Percentiles rank a stretch among this genome's conserved stretches.
Evolutionary conservation across 768 basidiomycete genomes (phyloP).

Genomic region (Daedaleopsis sinensis): DNA sequence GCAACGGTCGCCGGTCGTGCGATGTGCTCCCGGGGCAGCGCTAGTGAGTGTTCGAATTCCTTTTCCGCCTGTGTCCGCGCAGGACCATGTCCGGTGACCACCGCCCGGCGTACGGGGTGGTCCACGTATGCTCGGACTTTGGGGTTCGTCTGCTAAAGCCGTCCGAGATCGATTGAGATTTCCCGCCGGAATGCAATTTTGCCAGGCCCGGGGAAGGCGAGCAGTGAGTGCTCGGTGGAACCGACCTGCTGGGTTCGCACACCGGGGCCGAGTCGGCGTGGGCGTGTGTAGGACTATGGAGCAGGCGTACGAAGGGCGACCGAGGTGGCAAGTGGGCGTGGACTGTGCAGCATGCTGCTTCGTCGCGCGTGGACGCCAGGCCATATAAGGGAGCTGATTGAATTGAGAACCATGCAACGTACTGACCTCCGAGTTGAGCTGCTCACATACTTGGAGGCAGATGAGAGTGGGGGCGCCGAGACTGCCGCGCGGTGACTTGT

Average conservation of each 20-base stretch:
- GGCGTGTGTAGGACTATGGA: background rate
- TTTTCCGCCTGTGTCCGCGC: background rate
- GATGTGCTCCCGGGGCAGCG: background rate
- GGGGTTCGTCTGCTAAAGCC: background rate
- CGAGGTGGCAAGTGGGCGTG: background rate
- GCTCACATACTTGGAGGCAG: background rate
- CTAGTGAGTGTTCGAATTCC: background rate
- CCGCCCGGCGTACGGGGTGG: too few species aligned
- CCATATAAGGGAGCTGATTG: background rate
- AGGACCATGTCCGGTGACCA: background rate
- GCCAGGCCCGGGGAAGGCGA: background rate
- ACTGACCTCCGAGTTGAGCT: background rate
- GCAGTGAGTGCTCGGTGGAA: slow-evolving; percentile 1
- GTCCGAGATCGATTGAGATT: slow-evolving; percentile 1
- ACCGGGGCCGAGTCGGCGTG: slow-evolving; percentile 12
- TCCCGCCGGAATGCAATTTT: slow-evolving; percentile 2
- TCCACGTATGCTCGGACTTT: background rate
- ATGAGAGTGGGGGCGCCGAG: background rate
- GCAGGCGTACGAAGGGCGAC: background rate
- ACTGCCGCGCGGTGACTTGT: background rate
- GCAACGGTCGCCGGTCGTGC: slow-evolving; percentile 10
- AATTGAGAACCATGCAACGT: background rate
- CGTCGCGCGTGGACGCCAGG: slow-evolving; percentile 2
- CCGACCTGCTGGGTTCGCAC: slow-evolving; percentile 5
- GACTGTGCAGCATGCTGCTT: background rate